Base-by-base conservation (phyloP, 768 basidiomycete genomes). In the Favolaschia claudopus region DNA sequence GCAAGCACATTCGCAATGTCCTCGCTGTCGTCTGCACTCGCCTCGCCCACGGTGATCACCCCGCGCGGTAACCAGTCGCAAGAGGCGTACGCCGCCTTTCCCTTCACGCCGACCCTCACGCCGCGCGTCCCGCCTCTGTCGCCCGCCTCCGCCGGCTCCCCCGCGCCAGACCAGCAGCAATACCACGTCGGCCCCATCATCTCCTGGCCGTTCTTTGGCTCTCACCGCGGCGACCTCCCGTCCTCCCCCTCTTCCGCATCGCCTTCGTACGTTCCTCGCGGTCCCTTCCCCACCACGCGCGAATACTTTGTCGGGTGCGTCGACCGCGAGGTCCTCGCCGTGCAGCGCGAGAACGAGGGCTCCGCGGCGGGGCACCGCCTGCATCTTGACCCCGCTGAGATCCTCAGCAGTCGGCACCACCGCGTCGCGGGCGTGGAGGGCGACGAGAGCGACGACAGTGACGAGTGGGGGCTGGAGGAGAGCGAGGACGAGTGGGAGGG, bases 141-240 rank as follows among this genome's bases (percentile, higher is more conserved):
- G 19, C 52, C 67, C 40, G 43, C 46, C 31, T 60, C 67, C 65
- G 38, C 69, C 46, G 48, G 70, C 33, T 63, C 67, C 55, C n/a
- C 66, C n/a, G 70, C 74, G 2, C 66, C 74, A 34, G 67, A 69
- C 8, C 64, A 69, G 12, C 65, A 71, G 32, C 77, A 82, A 47
- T 85, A 82, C 72, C 84, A 88, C 46, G 79, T 93, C 39, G 92
- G 92, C 4, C 89, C 89, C 8, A 94, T 95, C 67, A 85, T 94
- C 46, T 93, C 92, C 4, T 95, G 93, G 92, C 89, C 92, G 1
- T 95, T 94, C 80, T 95, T 95, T 70, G 92, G 92, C 42, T 89
- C 91, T 5, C 87, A 89, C 62, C 82, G 93, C 36, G 92, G 92
- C 29, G 88, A 91, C 56, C 81, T 92, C 72, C 3, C 89, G 89